Conservation (phyloP, 495 filamentous ascomycete species). For the Penicillium odoratum region DNA sequence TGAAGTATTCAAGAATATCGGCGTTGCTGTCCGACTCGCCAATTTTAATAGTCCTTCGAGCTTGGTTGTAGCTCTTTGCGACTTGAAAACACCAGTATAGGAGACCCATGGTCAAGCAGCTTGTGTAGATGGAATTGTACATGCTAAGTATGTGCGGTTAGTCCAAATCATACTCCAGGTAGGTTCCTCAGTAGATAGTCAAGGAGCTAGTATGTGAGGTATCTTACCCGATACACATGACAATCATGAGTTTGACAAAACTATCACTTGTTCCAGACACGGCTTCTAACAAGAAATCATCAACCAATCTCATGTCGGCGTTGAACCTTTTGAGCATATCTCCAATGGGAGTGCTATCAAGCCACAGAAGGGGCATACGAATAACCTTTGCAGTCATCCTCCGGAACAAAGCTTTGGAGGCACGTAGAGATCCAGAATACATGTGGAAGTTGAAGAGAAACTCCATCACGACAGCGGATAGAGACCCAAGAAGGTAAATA, state of each 20-base stretch:
- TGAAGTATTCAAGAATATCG: not conserved
- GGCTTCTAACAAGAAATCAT: not conserved
- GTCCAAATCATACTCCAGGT: too few relatives aligned
- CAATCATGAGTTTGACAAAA: not conserved
- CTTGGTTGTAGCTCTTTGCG: not conserved
- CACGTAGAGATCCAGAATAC: not conserved
- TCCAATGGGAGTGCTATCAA: not conserved
- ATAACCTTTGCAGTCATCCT: not conserved
- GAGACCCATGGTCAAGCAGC: not conserved
- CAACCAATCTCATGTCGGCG: not conserved
- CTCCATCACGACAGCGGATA: not conserved
- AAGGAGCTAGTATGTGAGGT: too few relatives aligned
- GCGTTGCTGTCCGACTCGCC: not conserved
- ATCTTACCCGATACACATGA: not conserved
- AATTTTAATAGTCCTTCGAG: not conserved
- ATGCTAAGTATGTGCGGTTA: not conserved
- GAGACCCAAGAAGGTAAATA: not conserved
- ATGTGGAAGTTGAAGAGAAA: not conserved
- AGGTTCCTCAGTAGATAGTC: too few relatives aligned
- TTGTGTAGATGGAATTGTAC: not conserved
- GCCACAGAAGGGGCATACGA: not conserved
- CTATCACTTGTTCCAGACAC: not conserved
- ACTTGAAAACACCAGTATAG: conserved; percentile 1
- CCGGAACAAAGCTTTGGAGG: not conserved
- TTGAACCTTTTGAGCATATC: not conserved